phyloP scores from a whole-genome alignment of 345 rosid genomes.

The Zanthoxylum bungeanum region DNA sequence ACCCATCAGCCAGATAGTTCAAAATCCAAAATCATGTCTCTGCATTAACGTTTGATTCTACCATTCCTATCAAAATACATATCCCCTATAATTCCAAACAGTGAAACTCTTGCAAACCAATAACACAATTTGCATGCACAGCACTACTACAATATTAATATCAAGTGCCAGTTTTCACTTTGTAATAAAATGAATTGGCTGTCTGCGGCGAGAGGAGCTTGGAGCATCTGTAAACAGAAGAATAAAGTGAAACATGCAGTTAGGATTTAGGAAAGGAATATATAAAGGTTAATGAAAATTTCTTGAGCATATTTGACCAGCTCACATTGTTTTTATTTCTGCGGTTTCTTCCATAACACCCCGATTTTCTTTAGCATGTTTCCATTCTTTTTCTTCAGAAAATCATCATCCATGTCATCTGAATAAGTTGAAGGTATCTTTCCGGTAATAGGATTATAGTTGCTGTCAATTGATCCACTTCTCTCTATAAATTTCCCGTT shows the following conservation, averaged over 20 bases:
- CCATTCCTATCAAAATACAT: neutral
- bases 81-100: neutral
- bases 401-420: slow-evolving; percentile 76
- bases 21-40: neutral
- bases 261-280: neutral
- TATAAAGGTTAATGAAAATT: neutral
- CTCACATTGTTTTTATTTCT: slow-evolving; percentile 43
- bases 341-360: slow-evolving; percentile 92
- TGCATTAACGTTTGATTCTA: neutral
- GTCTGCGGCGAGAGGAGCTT: neutral
- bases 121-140: neutral
- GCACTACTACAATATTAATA: neutral
- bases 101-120: neutral
- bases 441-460: slow-evolving; percentile 40
- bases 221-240: slow-evolving; percentile 6
- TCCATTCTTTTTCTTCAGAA: slow-evolving; percentile 87
- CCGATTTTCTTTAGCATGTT: slow-evolving; percentile 95
- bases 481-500: slow-evolving; percentile 70
- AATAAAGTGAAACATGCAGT: neutral
- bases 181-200: neutral
- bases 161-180: neutral
- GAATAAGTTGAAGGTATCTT: slow-evolving; percentile 44
- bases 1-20: neutral
- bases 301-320: neutral
- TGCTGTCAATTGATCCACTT: slow-evolving; percentile 56